These are phyloP conservation scores for Chloridella minuta DNA, from an alignment of 352 stramenopile species.

Conservation along the genomic window DNA sequence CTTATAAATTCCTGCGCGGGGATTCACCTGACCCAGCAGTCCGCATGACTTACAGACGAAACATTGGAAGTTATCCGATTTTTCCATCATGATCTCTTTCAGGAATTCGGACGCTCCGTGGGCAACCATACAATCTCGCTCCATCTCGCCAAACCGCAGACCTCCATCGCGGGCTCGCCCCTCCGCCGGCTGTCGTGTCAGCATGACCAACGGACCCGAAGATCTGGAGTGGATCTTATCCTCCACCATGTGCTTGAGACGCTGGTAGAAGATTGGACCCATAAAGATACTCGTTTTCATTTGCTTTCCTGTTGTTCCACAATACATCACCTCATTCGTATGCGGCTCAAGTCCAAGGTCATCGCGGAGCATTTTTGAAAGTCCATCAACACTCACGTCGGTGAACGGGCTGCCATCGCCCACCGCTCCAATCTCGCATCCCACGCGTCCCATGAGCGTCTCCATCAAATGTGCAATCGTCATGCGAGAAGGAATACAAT, in stretches of 20 bases:
- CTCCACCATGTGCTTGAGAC: conserved; percentile 99
- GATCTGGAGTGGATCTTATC: conserved; percentile 98
- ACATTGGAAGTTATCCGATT: conserved; percentile 77
- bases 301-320: conserved; percentile 37
- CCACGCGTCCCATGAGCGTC: conserved; percentile 51
- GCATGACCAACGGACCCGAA: conserved; percentile 29
- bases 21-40: conserved; percentile 88
- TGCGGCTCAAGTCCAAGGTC: background rate
- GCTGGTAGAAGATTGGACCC: conserved; percentile 98
- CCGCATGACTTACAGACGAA: conserved; percentile 95
- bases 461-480: conserved; percentile 98
- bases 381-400: background rate
- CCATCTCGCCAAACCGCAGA: conserved; percentile 95
- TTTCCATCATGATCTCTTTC: conserved; percentile 98
- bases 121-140: conserved; percentile 96
- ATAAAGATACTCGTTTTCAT: conserved; percentile 98
- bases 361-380: background rate
- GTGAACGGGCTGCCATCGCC: background rate
- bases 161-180: conserved; percentile 78
- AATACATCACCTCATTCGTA: background rate
- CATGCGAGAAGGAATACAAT: conserved; percentile 98
- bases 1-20: conserved; percentile 92
- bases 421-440: background rate
- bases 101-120: conserved; percentile 96
- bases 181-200: conserved; percentile 96